Percentiles rank a stretch among this genome's conserved stretches.
Evolutionary conservation across 805 yeast species (phyloP).

Genomic region (Schwanniomyces yamadae): DNA sequence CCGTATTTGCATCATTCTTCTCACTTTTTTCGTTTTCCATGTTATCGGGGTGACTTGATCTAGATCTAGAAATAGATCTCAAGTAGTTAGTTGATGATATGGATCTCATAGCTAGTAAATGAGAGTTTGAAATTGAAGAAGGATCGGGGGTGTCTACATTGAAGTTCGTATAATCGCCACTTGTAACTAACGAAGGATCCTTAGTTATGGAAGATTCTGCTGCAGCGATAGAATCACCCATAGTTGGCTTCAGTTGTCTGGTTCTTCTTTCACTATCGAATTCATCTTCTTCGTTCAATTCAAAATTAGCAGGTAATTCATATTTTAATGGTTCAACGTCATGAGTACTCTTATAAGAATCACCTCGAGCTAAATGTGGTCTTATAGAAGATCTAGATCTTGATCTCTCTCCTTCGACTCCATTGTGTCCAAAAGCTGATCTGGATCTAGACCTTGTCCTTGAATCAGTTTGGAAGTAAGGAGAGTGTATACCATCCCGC

Average conservation of each 20-base stretch:
- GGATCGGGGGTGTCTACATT: slow-evolving; percentile 36
- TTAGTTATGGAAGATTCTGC: slow-evolving; percentile 28
- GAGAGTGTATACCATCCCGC: slow-evolving; percentile 28
- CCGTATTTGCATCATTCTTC: slow-evolving; percentile 30
- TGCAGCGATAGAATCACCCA: slow-evolving; percentile 46
- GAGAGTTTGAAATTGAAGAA: slow-evolving; percentile 8
- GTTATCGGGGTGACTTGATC: slow-evolving; percentile 46
- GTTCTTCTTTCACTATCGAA: slow-evolving; percentile 35
- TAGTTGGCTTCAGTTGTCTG: slow-evolving; percentile 40
- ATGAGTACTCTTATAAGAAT: slow-evolving; percentile 63
- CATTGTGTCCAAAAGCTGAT: background rate
- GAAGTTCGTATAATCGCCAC: slow-evolving; percentile 47
- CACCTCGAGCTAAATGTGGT: slow-evolving; percentile 78
- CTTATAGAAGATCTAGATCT: slow-evolving; percentile 24
- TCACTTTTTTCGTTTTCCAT: slow-evolving; percentile 20
- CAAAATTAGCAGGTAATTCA: slow-evolving; percentile 41
- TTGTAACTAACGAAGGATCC: slow-evolving; percentile 43
- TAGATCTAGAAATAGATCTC: slow-evolving; percentile 63
- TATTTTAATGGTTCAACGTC: slow-evolving; percentile 44
- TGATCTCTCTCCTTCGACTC: slow-evolving; percentile 14
- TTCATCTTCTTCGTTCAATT: slow-evolving; percentile 21
- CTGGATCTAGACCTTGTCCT: slow-evolving; percentile 30
- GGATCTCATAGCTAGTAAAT: slow-evolving; percentile 33
- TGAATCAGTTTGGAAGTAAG: slow-evolving; percentile 33
- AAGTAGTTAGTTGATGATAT: slow-evolving; percentile 53